A percentile compares a stretch with the other conserved stretches of the same genome.
Evolutionary conservation across 345 rosid genomes (phyloP).

Genomic region (Ailanthus altissimus): DNA sequence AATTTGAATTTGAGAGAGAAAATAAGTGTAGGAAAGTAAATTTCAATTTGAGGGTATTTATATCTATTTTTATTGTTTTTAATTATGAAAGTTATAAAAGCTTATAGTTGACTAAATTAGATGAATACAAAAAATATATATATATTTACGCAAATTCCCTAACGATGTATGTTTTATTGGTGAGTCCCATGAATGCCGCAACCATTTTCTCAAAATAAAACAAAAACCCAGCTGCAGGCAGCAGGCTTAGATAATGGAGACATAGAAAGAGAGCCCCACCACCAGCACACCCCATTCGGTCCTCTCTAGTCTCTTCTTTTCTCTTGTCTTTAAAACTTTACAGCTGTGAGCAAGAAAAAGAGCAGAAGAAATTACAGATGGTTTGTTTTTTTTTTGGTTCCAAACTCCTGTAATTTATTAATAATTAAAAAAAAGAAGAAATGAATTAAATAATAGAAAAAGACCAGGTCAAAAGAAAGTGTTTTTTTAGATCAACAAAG

Average conservation of each 20-base stretch:
- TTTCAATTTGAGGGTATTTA: too few species aligned
- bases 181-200: slow-evolving; percentile 17
- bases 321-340: slow-evolving; percentile 39
- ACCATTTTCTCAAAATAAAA: slow-evolving; percentile 19
- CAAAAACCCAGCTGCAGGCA: not conserved
- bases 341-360: slow-evolving; percentile 42
- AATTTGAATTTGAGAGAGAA: too few species aligned
- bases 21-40: too few species aligned
- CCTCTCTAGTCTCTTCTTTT: slow-evolving; percentile 28
- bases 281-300: slow-evolving; percentile 10
- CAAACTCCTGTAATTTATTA: slow-evolving; percentile 23
- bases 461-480: slow-evolving; percentile 46
- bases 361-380: slow-evolving; percentile 19
- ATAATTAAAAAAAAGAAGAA: not conserved
- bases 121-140: too few species aligned
- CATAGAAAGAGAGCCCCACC: slow-evolving; percentile 17
- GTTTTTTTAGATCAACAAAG: slow-evolving; percentile 24
- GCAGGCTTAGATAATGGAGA: not conserved
- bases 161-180: slow-evolving; percentile 11
- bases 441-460: slow-evolving; percentile 16
- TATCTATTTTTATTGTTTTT: too few species aligned
- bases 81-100: too few species aligned
- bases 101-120: too few species aligned
- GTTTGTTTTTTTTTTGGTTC: not conserved
- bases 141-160: too few species aligned